Base-by-base conservation (phyloP, 2,329 filamentous ascomycete species). In the Elsinoe batatas region DNA sequence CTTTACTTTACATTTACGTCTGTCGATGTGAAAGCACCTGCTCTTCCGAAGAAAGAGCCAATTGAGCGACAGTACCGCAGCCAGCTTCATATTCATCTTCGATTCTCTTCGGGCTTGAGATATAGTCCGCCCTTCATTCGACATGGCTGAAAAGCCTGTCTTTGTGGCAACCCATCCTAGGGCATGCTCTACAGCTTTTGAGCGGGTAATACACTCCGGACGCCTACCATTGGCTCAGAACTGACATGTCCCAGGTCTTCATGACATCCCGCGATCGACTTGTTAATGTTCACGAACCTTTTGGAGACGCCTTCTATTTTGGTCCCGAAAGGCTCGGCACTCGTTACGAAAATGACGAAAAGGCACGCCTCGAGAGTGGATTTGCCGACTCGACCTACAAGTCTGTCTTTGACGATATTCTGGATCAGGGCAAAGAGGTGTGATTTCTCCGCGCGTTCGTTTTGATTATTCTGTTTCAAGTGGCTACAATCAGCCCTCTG, bases 111-210 rank as follows among this genome's bases (percentile, higher is more conserved):
- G 47, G 35, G 26, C 33, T 51, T 51, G 47, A 33, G 37, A 51
- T 26, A 51, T 26, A 51, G 47, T 51, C 33, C 33, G 6, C n/a
- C 15, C 1, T 36, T 30, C 38, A 36, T 5, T 7, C 15, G 54
- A 38, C 53, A 91, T 90, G 86, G 83, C 85, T 63, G 79, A 74
- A 69, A 93, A 84, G 68, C 86, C 88, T 37, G 88, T 97, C 70
- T 97, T 97, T 70, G 84, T 93, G 66, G 89, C 85, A 57, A 97
- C 93, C 64, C 91, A 97, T 72, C 93, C 93, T 35, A 80, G 93
- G 72, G 89, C 91, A 61, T 96, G 91, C 76, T 96, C 91, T 57
- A 97, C 93, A 49, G 93, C 93, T 30, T 98, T 97, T 74, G 93
- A 98, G 77, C 80, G 91, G 72, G 91, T 94, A 77, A 67, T 79